Evolutionary conservation across 768 basidiomycete genomes (phyloP), one percentile per base, ranked within the genome.

Genomic region (Termitomyces sp.): DNA sequence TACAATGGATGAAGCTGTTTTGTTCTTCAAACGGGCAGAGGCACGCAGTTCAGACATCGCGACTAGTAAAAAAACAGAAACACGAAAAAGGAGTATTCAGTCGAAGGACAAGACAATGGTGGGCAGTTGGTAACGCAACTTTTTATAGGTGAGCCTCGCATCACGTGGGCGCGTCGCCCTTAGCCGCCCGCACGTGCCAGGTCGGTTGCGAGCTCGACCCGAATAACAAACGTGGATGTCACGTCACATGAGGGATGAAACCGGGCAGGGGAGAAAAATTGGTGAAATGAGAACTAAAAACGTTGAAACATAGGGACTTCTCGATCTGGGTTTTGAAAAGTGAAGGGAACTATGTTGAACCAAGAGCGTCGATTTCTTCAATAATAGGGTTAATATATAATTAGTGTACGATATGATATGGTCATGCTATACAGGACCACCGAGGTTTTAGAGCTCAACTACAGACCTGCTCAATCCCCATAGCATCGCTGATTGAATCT

Each of bases 401-500:
- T 54, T 54, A 35, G 29, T 31, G 29, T 19, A 48, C n/a, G 19
- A 31, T 48, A 48, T 21, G 6, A 25, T 37, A 50, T 25, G 16
- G 48, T 11, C 23, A 50, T 25, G n/a, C n/a, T n/a, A 35, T 50
- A 16, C 23, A 38, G 17, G 6, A 19, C 11, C 17, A 38, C 9
- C 29, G 17, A 12, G 14, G 16, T 38, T 19, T 27, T 17, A 8
- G 31, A n/a, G 27, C 38, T 56, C 44, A 62, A 31, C 29, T 56
- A 52, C 66, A 68, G 7, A 51, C 35, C 31, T 59, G 48, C 23
- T 62, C 60, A 17, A 73, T 68, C 29, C 69, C 69, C 66, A 79
- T 72, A 0, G 75, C 72, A 40, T 69, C 60, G 48, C 71, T 73
- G 52, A 89, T 86, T 5, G 86, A 68, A 57, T 80, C 73, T 1